Conservation (phyloP, 2,329 filamentous ascomycete genomes). For the Ophiostoma sp. region DNA sequence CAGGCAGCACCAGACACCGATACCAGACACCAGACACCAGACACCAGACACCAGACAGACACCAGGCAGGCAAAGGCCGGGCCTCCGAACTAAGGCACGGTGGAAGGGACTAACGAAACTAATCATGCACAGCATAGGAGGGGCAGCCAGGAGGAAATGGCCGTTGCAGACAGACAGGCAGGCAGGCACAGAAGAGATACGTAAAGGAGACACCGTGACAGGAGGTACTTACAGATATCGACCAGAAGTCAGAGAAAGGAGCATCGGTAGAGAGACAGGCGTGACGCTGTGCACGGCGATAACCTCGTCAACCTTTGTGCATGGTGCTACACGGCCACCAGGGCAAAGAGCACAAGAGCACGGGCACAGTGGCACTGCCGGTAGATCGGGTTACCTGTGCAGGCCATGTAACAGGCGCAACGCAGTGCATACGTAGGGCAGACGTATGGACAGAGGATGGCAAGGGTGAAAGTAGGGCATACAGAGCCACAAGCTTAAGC, state of each 20-base stretch:
- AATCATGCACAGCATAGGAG: constrained; percentile 21
- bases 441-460: too few relatives aligned
- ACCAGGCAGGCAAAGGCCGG: background rate
- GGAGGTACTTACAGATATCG: too few relatives aligned
- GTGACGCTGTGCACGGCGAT: background rate
- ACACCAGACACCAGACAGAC: background rate
- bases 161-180: background rate
- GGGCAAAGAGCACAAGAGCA: background rate
- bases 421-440: background rate
- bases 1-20: background rate
- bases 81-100: constrained; percentile 20
- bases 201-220: background rate
- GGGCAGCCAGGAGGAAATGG: background rate
- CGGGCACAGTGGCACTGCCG: background rate
- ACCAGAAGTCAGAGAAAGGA: too few relatives aligned
- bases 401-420: background rate
- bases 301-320: background rate
- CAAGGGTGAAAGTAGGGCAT: background rate
- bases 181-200: background rate
- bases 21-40: background rate
- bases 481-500: background rate
- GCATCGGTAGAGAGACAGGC: background rate
- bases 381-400: constrained; percentile 9
- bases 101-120: constrained; percentile 20
- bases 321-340: background rate